phyloP scores from a whole-genome alignment of 257 asterid genomes.

The Nicotiana knightiana region DNA sequence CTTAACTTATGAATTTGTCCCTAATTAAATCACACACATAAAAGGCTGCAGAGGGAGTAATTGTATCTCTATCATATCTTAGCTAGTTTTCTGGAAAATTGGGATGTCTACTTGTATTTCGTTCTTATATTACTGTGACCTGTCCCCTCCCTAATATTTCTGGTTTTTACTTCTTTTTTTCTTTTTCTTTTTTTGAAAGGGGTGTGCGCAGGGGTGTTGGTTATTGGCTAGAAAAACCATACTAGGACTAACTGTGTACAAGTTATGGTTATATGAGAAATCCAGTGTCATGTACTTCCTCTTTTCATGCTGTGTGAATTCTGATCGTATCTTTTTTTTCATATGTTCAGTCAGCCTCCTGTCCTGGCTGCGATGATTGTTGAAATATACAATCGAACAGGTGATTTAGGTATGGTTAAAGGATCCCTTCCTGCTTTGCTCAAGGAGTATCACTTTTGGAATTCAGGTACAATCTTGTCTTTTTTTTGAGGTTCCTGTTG shows the following conservation, averaged over 20 bases:
- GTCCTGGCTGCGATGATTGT: slow-evolving; percentile 74
- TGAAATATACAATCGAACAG: slow-evolving; percentile 53
- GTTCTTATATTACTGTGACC: background rate
- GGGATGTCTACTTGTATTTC: background rate
- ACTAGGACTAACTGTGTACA: background rate
- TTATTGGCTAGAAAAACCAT: background rate
- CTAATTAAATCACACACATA: background rate
- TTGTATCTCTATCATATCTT: background rate
- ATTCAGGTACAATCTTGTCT: slow-evolving; percentile 42
- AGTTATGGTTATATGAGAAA: background rate
- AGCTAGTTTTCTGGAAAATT: background rate
- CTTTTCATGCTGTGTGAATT: background rate
- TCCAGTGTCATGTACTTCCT: background rate
- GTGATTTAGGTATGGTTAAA: slow-evolving; percentile 42
- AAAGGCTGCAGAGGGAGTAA: background rate
- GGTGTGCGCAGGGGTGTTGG: background rate
- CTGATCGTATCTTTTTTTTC: background rate
- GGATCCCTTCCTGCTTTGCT: slow-evolving; percentile 72
- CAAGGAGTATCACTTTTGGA: slow-evolving; percentile 80
- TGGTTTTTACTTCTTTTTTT: background rate
- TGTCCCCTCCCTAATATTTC: background rate
- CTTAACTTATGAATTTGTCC: background rate
- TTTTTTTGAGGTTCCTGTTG: background rate
- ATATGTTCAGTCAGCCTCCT: slow-evolving; percentile 76
- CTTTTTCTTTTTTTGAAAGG: background rate